These are phyloP conservation scores for Bonia amplexicaulis DNA, from an alignment of 176 grass and related monocot species.

Conservation along the genomic window DNA sequence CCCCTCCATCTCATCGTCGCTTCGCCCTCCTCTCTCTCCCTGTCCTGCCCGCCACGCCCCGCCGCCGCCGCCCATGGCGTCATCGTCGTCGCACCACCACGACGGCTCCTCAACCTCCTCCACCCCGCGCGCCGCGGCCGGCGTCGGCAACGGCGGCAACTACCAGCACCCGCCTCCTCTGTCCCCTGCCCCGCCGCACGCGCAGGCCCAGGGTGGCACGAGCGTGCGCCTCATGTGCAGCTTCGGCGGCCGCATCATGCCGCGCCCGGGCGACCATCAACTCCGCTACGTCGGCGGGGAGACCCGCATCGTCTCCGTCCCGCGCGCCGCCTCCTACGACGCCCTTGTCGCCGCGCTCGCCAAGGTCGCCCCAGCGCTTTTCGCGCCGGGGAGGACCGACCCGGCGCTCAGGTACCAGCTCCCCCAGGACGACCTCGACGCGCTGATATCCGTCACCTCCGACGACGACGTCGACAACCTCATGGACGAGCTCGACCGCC, in stretches of 20 bases:
- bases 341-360: slow-evolving; percentile 49
- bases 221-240: slow-evolving; percentile 80
- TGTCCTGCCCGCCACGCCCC: not conserved
- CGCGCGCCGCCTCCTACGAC: slow-evolving; percentile 49
- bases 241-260: slow-evolving; percentile 84
- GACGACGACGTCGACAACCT: slow-evolving; percentile 93
- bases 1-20: not conserved
- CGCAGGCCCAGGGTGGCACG: slow-evolving; percentile 3
- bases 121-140: slow-evolving; percentile 28
- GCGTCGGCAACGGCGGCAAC: not conserved
- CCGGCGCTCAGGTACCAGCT: slow-evolving; percentile 72
- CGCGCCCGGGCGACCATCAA: slow-evolving; percentile 65
- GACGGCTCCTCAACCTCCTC: slow-evolving; percentile 26
- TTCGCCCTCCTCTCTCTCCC: not conserved
- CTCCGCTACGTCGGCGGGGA: slow-evolving; percentile 87
- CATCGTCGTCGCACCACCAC: slow-evolving; percentile 17
- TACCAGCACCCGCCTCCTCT: not conserved
- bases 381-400: not conserved
- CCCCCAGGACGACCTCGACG: slow-evolving; percentile 76
- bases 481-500: slow-evolving; percentile 78
- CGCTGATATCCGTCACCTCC: slow-evolving; percentile 77
- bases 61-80: not conserved
- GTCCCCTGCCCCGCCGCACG: not conserved
- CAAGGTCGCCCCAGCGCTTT: slow-evolving; percentile 35
- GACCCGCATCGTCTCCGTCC: slow-evolving; percentile 85